These are phyloP conservation scores for Lobulomyces angularis DNA, from an alignment of 192 early-diverging fungal genomes.

Conservation along the genomic window DNA sequence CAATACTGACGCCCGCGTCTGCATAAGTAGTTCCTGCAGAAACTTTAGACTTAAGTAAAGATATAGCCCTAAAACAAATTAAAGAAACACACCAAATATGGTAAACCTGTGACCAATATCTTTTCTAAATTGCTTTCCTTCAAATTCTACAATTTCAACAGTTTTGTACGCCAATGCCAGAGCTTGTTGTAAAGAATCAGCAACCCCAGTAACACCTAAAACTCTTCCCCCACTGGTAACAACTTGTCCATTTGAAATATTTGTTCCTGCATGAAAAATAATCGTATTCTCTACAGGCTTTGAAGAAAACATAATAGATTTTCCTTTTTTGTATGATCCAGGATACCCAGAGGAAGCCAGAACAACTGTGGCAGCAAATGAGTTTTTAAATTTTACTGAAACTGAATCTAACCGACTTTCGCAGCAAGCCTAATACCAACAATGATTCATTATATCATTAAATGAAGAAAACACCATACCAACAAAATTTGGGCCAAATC, in stretches of 20 bases:
- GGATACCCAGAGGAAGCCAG: constrained; percentile 90
- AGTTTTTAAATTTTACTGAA: constrained; percentile 52
- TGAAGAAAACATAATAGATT: constrained; percentile 51
- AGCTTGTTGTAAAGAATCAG: constrained; percentile 58
- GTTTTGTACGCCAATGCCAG: constrained; percentile 65
- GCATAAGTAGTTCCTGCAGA: constrained; percentile 72
- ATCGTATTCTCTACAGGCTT: constrained; percentile 29
- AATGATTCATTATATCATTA: background rate
- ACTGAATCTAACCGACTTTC: constrained; percentile 88
- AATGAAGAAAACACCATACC: constrained; percentile 3
- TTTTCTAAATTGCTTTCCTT: constrained; percentile 73
- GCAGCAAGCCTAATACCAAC: constrained; percentile 48
- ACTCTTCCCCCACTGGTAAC: constrained; percentile 91
- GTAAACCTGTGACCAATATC: constrained; percentile 73
- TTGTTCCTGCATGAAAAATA: constrained; percentile 96
- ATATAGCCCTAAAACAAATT: constrained; percentile 29
- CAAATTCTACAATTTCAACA: constrained; percentile 62
- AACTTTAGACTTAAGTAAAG: constrained; percentile 26
- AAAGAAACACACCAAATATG: constrained; percentile 26
- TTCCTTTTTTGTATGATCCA: constrained; percentile 70
- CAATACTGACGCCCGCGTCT: constrained; percentile 90
- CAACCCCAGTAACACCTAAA: constrained; percentile 78
- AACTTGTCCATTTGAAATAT: constrained; percentile 38
- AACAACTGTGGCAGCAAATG: constrained; percentile 82
- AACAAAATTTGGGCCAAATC: constrained; percentile 81